Evolutionary conservation across 371 early-diverging fungal species (phyloP).

Genomic region (Synchytrium microbalum): DNA sequence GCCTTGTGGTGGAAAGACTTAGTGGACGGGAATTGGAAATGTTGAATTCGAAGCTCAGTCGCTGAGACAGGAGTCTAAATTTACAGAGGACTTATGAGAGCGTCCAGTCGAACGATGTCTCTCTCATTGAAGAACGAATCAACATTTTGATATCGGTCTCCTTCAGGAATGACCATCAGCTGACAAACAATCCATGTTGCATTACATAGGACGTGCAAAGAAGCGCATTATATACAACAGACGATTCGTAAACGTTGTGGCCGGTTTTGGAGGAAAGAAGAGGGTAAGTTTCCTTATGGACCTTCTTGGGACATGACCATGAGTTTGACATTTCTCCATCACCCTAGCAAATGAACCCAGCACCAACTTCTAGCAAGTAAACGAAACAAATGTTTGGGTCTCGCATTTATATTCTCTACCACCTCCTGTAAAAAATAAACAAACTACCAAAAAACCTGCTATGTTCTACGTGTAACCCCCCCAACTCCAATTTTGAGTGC

Average conservation of each 20-base stretch:
- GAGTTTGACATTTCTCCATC: not conserved
- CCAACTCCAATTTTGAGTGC: too few relatives aligned
- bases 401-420: too few relatives aligned
- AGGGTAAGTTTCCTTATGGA: constrained; percentile 10
- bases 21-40: not conserved
- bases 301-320: not conserved
- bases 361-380: constrained; percentile 2
- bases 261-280: constrained; percentile 15
- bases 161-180: too few relatives aligned
- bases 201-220: constrained; percentile 87
- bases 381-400: not conserved
- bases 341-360: constrained; percentile 6
- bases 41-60: not conserved
- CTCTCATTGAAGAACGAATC: too few relatives aligned
- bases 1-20: too few relatives aligned
- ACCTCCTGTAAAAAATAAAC: too few relatives aligned
- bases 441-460: too few relatives aligned
- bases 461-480: too few relatives aligned
- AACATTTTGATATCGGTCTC: too few relatives aligned
- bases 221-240: constrained; percentile 97
- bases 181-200: too few relatives aligned
- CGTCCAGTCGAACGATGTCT: too few relatives aligned
- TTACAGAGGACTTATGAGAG: not conserved
- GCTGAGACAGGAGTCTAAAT: not conserved
- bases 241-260: constrained; percentile 38